Conservation (phyloP, 1,284 basidiomycete genomes). For the Pseudozyma hubeiensis region DNA sequence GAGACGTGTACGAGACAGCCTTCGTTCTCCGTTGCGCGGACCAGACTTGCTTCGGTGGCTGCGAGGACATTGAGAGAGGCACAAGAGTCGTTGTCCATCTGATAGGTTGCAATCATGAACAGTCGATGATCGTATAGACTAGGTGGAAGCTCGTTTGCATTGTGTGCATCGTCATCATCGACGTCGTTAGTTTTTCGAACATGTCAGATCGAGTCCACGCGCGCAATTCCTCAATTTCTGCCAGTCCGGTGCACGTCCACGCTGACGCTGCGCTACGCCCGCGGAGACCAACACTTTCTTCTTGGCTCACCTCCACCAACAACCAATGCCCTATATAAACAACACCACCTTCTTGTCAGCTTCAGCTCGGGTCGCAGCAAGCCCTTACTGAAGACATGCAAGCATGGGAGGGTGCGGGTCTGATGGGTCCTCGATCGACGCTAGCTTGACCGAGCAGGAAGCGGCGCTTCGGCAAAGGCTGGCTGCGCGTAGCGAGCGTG, state of each 20-base stretch:
- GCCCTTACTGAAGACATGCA: too few relatives aligned
- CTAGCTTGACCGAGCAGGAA: not conserved
- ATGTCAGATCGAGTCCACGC: not conserved
- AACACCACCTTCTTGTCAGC: not conserved
- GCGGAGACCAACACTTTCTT: not conserved
- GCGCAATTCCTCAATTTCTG: too few relatives aligned
- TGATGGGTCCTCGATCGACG: not conserved
- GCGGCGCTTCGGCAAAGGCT: conserved; percentile 7
- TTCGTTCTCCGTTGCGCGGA: conserved; percentile 3
- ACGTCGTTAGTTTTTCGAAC: not conserved
- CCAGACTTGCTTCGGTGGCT: conserved; percentile 8
- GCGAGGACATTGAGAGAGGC: conserved; percentile 15
- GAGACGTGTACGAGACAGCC: conserved; percentile 3
- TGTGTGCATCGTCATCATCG: not conserved
- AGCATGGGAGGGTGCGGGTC: not conserved
- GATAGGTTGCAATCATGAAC: not conserved
- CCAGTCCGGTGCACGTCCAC: too few relatives aligned
- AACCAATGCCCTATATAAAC: too few relatives aligned
- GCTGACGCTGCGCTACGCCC: not conserved
- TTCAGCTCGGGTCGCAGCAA: too few relatives aligned
- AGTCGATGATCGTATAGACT: too few relatives aligned
- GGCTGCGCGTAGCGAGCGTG: not conserved
- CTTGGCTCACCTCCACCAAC: conserved; percentile 3
- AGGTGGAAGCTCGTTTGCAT: not conserved
- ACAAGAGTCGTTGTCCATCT: conserved; percentile 21